phyloP scores from a whole-genome alignment of 768 basidiomycete genomes.

The Ephemerocybe angulata region DNA sequence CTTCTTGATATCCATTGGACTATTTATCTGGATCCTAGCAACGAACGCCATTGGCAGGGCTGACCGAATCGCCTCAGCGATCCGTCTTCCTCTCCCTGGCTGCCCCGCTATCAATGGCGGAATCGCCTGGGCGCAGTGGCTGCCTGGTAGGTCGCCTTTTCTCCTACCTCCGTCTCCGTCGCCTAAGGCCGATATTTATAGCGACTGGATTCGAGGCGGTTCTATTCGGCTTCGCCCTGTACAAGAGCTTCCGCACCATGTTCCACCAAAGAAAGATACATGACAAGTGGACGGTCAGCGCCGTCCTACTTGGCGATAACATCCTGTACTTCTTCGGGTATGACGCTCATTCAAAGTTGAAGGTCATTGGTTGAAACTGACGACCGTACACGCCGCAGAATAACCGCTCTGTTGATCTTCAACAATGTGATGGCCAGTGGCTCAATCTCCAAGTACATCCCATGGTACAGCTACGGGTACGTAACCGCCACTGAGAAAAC shows the following conservation, averaged over 20 bases:
- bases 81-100: conserved; percentile 36
- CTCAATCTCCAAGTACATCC: conserved; percentile 34
- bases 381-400: too few relatives aligned
- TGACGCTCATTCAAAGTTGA: not conserved
- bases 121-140: conserved; percentile 43
- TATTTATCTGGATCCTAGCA: conserved; percentile 39
- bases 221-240: conserved; percentile 38
- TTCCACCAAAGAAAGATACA: conserved; percentile 22
- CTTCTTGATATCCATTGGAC: conserved; percentile 38
- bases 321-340: conserved; percentile 44
- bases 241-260: conserved; percentile 29
- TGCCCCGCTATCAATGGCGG: conserved; percentile 40
- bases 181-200: conserved; percentile 10
- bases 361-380: too few relatives aligned
- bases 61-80: conserved; percentile 31
- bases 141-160: conserved; percentile 31
- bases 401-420: conserved; percentile 37
- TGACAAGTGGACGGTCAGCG: conserved; percentile 26
- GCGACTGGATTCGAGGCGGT: conserved; percentile 40
- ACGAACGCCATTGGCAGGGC: conserved; percentile 33
- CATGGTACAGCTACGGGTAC: conserved; percentile 48
- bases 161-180: not conserved
- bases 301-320: conserved; percentile 39
- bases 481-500: not conserved
- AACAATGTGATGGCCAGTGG: conserved; percentile 46